Base-by-base conservation (phyloP, 2,329 filamentous ascomycete genomes). In the Cordyceps fumosorosea region DNA sequence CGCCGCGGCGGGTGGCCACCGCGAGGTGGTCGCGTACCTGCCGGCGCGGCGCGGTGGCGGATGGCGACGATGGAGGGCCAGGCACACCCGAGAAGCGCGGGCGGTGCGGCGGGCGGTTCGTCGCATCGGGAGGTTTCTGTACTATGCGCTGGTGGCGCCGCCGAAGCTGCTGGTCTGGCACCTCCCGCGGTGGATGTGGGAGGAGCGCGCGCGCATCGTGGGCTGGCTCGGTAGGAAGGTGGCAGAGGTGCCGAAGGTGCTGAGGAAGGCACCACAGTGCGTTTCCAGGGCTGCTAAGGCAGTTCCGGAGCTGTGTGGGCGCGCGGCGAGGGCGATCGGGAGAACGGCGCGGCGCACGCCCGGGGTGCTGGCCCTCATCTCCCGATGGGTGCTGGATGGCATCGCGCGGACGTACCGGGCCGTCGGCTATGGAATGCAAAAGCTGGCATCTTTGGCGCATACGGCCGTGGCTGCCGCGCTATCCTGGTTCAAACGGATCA, bases 1-100 rank as follows among this genome's bases (percentile, higher is more conserved):
- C 0, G 79, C 80, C 0, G 77, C 77, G 0, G 63, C 66, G 1
- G 72, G 71, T 22, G 71, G 73, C 0, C 78, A 81, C 60, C 67
- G 73, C 18, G 78, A 80, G 8, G 69, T 81, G 3, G 78, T 81
- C 4, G 68, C 69, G 1, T 78, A 75, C 52, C 71, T 82, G 1
- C 79, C 79, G 0, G 48, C 65, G 0, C 68, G 77, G 0, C 68
- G 78, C 0, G 73, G 67, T 3, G 78, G 77, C 4, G 74, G 72
- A 2, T 76, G 73, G 70, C 64, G 67, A 22, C 67, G 78, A 10
- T 77, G 77, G 71, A 69, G 68, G 61, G 63, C 65, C n/a, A 66
- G 70, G 1, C 74, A 77, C 50, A 64, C 55, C 11, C 66, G 66
- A 5, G 71, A 73, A 12, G 69, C 75, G 64, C 47, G 65, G 12